Evolutionary conservation across 495 filamentous ascomycete genomes (phyloP).

Genomic region (Lichina pygmaea): DNA sequence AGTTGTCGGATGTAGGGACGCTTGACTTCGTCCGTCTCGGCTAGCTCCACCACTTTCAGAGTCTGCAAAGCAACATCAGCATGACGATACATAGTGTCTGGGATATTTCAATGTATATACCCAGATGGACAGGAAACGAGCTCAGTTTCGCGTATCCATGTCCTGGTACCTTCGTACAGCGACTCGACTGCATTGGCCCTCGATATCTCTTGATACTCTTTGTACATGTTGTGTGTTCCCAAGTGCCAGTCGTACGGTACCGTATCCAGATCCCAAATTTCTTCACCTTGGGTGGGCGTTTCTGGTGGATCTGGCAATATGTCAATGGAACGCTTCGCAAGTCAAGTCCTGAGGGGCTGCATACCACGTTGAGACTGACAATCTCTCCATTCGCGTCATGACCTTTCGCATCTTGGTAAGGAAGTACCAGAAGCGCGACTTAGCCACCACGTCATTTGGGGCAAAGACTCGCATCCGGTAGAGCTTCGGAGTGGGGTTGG

Average conservation of each 20-base stretch:
- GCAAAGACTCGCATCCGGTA: slow-evolving; percentile 99
- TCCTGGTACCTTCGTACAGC: slow-evolving; percentile 98
- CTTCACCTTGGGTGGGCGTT: slow-evolving; percentile 96
- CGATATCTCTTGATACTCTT: slow-evolving; percentile 98
- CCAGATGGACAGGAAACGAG: slow-evolving; percentile 91
- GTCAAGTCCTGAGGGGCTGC: slow-evolving; percentile 8
- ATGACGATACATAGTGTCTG: neutral
- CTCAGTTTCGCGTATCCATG: slow-evolving; percentile 95
- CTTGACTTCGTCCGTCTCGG: slow-evolving; percentile 77
- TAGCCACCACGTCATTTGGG: slow-evolving; percentile 87
- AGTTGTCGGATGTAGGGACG: slow-evolving; percentile 98
- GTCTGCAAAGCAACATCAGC: slow-evolving; percentile 27
- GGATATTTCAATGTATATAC: slow-evolving; percentile 31
- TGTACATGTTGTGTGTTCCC: slow-evolving; percentile 99
- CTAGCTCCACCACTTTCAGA: slow-evolving; percentile 89
- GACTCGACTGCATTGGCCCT: slow-evolving; percentile 82
- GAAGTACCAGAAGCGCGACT: slow-evolving; percentile 99
- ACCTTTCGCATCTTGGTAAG: slow-evolving; percentile 93
- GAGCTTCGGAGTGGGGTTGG: slow-evolving; percentile 83
- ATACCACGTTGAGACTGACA: slow-evolving; percentile 82
- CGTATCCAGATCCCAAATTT: slow-evolving; percentile 99
- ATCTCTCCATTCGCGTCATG: slow-evolving; percentile 99
- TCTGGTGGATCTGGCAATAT: slow-evolving; percentile 62
- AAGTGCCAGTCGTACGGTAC: slow-evolving; percentile 98
- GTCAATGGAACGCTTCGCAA: neutral